Evolutionary conservation across 2,329 filamentous ascomycete species (phyloP).

Genomic region (Hypoxylon sp.): DNA sequence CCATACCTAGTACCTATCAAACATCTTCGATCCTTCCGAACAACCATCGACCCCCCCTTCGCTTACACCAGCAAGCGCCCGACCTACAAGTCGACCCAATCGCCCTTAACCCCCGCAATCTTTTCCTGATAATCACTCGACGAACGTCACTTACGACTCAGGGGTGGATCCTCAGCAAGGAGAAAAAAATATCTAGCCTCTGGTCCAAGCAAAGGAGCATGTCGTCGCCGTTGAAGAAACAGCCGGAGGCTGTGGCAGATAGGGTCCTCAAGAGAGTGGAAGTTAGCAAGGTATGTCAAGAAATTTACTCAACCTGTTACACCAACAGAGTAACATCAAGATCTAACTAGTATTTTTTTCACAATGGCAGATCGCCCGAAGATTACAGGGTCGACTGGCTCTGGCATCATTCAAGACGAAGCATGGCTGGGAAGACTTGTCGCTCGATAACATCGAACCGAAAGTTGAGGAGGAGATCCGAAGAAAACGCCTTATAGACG

Average conservation of each 20-base stretch:
- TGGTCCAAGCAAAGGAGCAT: constrained; percentile 60
- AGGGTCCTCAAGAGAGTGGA: constrained; percentile 80
- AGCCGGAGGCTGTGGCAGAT: constrained; percentile 75
- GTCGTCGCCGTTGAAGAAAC: constrained; percentile 74
- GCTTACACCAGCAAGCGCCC: constrained; percentile 52
- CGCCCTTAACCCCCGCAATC: constrained; percentile 48
- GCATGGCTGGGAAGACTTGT: constrained; percentile 93
- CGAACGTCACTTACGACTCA: constrained; percentile 35
- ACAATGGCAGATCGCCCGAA: constrained; percentile 83
- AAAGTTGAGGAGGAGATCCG: constrained; percentile 84
- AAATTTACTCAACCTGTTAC: constrained; percentile 1
- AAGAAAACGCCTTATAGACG: constrained; percentile 76
- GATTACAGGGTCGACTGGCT: constrained; percentile 92
- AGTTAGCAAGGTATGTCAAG: constrained; percentile 77
- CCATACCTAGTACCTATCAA: constrained; percentile 7
- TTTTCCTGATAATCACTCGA: constrained; percentile 47
- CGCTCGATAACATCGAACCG: constrained; percentile 87
- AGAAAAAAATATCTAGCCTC: constrained; percentile 35
- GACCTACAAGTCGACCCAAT: constrained; percentile 52
- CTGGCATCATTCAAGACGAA: constrained; percentile 98
- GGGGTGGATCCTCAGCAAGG: constrained; percentile 7
- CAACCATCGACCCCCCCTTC: constrained; percentile 46
- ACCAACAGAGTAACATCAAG: constrained; percentile 31
- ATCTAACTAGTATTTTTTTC: constrained; percentile 42
- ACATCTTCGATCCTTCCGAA: constrained; percentile 43